Percentiles rank a stretch among this genome's conserved stretches.
phyloP scores from a whole-genome alignment of 2,329 filamentous ascomycete species.

The Sporothrix brasiliensis region DNA sequence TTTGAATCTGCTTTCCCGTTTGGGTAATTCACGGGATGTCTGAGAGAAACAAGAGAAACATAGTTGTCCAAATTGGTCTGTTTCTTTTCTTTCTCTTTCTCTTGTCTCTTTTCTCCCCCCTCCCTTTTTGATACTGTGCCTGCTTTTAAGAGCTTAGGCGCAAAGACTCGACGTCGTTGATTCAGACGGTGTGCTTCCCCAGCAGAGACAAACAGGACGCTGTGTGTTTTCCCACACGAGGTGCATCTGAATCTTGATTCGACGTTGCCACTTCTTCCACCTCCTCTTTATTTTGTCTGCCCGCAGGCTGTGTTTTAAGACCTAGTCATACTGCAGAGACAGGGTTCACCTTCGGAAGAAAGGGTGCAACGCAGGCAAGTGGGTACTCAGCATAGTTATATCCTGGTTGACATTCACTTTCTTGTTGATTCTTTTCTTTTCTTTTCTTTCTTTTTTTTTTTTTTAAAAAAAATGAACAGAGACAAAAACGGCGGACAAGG shows the following conservation, averaged over 20 bases:
- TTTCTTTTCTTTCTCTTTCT: not conserved
- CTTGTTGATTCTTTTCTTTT: not conserved
- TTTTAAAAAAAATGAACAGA: not conserved
- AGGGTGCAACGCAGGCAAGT: constrained; percentile 12
- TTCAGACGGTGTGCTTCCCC: constrained; percentile 23
- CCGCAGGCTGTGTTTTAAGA: not conserved
- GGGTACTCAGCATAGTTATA: not conserved
- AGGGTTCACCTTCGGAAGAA: constrained; percentile 21
- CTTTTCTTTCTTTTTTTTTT: not conserved
- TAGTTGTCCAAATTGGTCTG: not conserved
- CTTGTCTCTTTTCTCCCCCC: too few relatives aligned
- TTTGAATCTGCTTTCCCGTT: not conserved
- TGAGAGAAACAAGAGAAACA: constrained; percentile 1
- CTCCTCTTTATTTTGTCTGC: not conserved
- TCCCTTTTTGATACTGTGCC: not conserved
- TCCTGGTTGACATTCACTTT: not conserved
- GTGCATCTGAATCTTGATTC: constrained; percentile 19
- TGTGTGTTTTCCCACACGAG: constrained; percentile 18
- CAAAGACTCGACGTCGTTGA: not conserved
- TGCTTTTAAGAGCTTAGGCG: not conserved
- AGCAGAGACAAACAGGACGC: constrained; percentile 27
- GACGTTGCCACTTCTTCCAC: not conserved
- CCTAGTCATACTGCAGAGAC: constrained; percentile 24
- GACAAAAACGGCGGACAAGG: constrained; percentile 8
- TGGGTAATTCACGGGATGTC: not conserved